These are phyloP conservation scores for Manihot esculenta DNA, from an alignment of 441 rosid genomes.

Conservation along the genomic window DNA sequence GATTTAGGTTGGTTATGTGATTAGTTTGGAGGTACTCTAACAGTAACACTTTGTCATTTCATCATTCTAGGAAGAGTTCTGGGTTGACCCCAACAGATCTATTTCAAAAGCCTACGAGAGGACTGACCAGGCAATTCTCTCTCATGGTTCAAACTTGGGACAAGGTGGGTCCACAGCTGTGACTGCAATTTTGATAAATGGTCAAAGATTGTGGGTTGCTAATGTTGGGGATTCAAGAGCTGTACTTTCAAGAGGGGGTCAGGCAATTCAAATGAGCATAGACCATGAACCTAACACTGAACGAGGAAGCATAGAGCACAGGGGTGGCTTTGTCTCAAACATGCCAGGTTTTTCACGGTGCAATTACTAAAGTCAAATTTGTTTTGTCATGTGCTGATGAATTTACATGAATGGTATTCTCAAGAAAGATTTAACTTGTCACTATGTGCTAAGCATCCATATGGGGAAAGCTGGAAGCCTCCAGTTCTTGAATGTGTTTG, in stretches of 20 bases:
- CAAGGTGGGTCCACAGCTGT: slow-evolving; percentile 33
- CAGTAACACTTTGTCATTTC: slow-evolving; percentile 17
- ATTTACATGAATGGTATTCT: too few relatives aligned
- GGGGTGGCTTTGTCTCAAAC: too few relatives aligned
- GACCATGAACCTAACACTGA: slow-evolving; percentile 88
- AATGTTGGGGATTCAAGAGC: too few relatives aligned
- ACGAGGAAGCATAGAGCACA: slow-evolving; percentile 80
- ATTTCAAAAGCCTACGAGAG: slow-evolving; percentile 72
- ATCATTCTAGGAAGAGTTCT: slow-evolving; percentile 63
- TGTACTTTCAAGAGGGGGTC: slow-evolving; percentile 65
- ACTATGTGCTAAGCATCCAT: too few relatives aligned
- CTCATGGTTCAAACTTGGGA: slow-evolving; percentile 63
- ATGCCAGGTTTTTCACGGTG: slow-evolving; percentile 62
- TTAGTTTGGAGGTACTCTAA: slow-evolving; percentile 10
- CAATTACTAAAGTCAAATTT: slow-evolving; percentile 5
- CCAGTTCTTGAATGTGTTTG: background rate
- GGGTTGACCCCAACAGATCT: slow-evolving; percentile 59
- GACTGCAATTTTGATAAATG: slow-evolving; percentile 70
- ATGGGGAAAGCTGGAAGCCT: background rate
- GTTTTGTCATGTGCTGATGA: too few relatives aligned
- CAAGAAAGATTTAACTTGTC: too few relatives aligned
- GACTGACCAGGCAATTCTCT: slow-evolving; percentile 80
- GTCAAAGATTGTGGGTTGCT: slow-evolving; percentile 66
- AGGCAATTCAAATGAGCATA: slow-evolving; percentile 55
- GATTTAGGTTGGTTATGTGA: slow-evolving; percentile 1